phyloP scores from a whole-genome alignment of 78 protist species.

The Capsaspora owczarzaki region DNA sequence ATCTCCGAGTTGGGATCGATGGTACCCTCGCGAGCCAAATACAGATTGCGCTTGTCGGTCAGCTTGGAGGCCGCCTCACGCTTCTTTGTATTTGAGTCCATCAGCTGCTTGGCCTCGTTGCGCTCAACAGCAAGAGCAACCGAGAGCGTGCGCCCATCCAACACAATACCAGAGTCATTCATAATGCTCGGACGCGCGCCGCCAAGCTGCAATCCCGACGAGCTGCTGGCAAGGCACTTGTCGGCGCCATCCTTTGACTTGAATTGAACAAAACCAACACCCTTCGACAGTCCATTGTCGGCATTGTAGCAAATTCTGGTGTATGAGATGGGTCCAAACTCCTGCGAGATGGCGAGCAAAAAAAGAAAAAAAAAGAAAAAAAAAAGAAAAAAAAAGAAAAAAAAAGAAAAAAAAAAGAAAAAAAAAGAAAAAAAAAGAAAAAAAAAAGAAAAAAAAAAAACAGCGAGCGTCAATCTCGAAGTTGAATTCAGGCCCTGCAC shows the following conservation, averaged over 20 bases:
- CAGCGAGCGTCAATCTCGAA: too few relatives aligned
- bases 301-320: neutral
- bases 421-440: too few relatives aligned
- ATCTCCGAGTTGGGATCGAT: neutral
- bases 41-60: conserved; percentile 6
- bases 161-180: neutral
- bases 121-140: neutral
- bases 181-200: neutral
- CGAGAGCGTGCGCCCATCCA: neutral
- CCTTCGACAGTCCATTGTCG: neutral
- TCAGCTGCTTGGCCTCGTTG: neutral
- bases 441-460: too few relatives aligned
- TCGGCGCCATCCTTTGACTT: neutral
- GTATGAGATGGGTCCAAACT: too few relatives aligned
- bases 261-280: conserved; percentile 5
- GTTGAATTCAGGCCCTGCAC: neutral
- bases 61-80: neutral
- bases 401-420: too few relatives aligned
- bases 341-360: too few relatives aligned
- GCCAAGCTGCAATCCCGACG: neutral
- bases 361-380: too few relatives aligned
- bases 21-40: neutral
- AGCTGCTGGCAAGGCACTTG: neutral
- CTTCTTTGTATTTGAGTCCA: neutral
- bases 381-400: too few relatives aligned